Conservation (phyloP, 2,329 filamentous ascomycete genomes). For the Penicillium sp. region DNA sequence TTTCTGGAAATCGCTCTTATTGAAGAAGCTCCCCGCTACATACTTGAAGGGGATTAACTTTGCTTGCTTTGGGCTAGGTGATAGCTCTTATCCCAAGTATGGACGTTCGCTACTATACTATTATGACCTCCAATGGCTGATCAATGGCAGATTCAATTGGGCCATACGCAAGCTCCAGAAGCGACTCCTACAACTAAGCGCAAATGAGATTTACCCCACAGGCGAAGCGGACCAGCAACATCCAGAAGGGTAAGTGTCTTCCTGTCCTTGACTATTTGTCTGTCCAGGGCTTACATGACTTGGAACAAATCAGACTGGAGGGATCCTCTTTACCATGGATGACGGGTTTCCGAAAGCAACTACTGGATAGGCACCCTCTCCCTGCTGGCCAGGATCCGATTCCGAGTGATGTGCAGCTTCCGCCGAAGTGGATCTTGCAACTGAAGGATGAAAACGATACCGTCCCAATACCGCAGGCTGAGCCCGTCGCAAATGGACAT, state of each 20-base stretch:
- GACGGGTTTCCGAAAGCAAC: conserved; percentile 59
- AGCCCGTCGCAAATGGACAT: not conserved
- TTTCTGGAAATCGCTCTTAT: conserved; percentile 82
- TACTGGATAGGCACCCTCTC: conserved; percentile 67
- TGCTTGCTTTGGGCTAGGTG: conserved; percentile 84
- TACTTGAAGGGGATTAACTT: conserved; percentile 69
- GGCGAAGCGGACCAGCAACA: conserved; percentile 94
- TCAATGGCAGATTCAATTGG: conserved; percentile 72
- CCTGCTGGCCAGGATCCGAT: conserved; percentile 65
- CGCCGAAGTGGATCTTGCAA: conserved; percentile 65
- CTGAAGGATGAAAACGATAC: conserved; percentile 5
- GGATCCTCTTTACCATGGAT: conserved; percentile 78
- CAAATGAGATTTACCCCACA: conserved; percentile 66
- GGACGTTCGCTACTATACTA: conserved; percentile 25
- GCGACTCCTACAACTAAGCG: conserved; percentile 77
- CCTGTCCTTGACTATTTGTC: too few relatives aligned
- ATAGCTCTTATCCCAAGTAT: conserved; percentile 89
- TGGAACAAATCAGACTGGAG: conserved; percentile 59
- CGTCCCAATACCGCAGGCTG: not conserved
- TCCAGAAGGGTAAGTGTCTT: conserved; percentile 70
- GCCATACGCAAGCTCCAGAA: conserved; percentile 84
- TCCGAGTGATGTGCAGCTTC: conserved; percentile 67
- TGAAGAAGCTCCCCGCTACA: conserved; percentile 68
- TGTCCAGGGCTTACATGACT: not conserved
- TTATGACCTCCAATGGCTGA: not conserved